Percentiles rank a stretch among this genome's conserved stretches.
These are phyloP conservation scores for Ceratobasidium sp. DNA, from an alignment of 1,284 basidiomycete species.

Conservation along the genomic window DNA sequence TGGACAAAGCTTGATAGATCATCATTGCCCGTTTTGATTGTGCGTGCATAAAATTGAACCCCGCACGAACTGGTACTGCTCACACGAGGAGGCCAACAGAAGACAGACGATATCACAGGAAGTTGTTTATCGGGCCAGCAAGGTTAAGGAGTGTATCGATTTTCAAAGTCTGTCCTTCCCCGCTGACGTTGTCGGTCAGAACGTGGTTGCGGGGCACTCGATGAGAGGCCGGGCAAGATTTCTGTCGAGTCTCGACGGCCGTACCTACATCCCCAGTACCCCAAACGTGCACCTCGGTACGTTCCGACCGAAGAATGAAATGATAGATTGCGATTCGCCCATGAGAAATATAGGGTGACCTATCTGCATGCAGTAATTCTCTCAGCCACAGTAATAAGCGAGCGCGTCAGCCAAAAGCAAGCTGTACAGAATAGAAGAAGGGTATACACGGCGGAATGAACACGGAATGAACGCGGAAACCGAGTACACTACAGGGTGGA, in stretches of 20 bases:
- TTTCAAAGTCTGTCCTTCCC: slow-evolving; percentile 5
- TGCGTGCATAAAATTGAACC: background rate
- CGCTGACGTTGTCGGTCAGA: slow-evolving; percentile 25
- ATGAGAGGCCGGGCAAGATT: background rate
- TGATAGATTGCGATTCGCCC: slow-evolving; percentile 18
- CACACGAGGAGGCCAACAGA: slow-evolving; percentile 4
- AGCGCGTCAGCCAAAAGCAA: background rate
- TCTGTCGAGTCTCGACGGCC: background rate
- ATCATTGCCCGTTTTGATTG: slow-evolving; percentile 38
- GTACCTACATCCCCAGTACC: background rate
- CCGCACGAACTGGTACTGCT: background rate
- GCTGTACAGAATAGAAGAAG: background rate
- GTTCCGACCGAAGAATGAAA: slow-evolving; percentile 24
- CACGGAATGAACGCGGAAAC: background rate
- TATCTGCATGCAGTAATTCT: background rate
- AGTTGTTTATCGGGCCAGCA: background rate
- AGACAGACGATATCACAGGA: slow-evolving; percentile 6
- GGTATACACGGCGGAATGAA: background rate
- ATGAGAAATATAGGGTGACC: slow-evolving; percentile 2
- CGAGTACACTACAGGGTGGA: background rate
- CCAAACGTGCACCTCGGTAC: background rate
- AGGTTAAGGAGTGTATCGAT: slow-evolving; percentile 6
- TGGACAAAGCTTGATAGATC: slow-evolving; percentile 20
- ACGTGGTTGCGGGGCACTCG: background rate
- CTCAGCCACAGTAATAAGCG: slow-evolving; percentile 23